These are phyloP conservation scores for Fusarium irregulare DNA, from an alignment of 2,329 filamentous ascomycete species.

Conservation along the genomic window DNA sequence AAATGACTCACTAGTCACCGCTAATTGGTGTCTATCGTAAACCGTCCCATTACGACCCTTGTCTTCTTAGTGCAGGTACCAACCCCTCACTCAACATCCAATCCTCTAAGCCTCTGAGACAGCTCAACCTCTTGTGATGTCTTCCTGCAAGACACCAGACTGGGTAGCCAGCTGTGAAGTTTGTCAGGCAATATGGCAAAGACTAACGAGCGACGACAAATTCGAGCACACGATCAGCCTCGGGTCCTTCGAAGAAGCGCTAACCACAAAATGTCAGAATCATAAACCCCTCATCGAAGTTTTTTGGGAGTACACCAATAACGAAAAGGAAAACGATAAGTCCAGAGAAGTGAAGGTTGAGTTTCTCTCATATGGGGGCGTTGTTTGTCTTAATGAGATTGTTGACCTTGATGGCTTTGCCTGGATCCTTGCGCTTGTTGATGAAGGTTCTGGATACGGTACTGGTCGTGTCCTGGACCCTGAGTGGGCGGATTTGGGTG, in stretches of 20 bases:
- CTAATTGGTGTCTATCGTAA: background rate
- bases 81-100: background rate
- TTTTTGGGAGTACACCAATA: background rate
- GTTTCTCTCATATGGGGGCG: fast-evolving
- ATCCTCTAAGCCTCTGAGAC: background rate
- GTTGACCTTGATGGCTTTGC: fast-evolving
- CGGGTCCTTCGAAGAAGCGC: background rate
- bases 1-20: background rate
- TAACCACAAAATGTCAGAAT: background rate
- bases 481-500: background rate
- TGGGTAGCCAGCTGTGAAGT: background rate
- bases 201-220: background rate
- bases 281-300: background rate
- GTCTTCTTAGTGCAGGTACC: background rate
- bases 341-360: background rate
- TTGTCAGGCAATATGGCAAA: background rate
- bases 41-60: background rate
- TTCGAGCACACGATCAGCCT: background rate
- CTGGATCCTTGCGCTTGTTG: background rate
- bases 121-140: background rate
- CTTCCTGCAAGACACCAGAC: background rate
- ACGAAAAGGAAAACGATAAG: background rate
- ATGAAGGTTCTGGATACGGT: background rate
- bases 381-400: background rate
- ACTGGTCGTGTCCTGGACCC: background rate